Conservation (phyloP, 208 protist genomes). For the Leishmania aethiopica region DNA sequence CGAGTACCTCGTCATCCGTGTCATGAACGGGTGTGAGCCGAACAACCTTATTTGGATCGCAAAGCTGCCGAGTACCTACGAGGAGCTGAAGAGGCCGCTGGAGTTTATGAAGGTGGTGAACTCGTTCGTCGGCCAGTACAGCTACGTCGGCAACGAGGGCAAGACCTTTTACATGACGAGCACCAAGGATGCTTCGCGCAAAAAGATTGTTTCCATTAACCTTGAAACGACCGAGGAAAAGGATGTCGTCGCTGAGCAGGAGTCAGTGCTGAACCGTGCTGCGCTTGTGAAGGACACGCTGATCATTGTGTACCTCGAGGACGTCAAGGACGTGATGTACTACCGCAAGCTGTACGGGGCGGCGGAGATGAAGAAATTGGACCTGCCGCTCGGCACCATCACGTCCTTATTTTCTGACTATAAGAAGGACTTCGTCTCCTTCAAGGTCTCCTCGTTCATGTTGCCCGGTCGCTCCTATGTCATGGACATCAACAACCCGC, state of each 20-base stretch:
- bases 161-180: slow-evolving; percentile 87
- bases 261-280: slow-evolving; percentile 71
- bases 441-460: slow-evolving; percentile 93
- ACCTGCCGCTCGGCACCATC: slow-evolving; percentile 85
- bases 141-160: slow-evolving; percentile 90
- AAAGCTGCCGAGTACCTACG: slow-evolving; percentile 42
- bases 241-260: slow-evolving; percentile 73
- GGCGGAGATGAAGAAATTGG: slow-evolving; percentile 40
- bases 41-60: slow-evolving; percentile 86
- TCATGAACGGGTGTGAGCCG: slow-evolving; percentile 79
- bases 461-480: slow-evolving; percentile 83
- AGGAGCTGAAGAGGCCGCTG: slow-evolving; percentile 47
- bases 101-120: slow-evolving; percentile 74
- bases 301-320: slow-evolving; percentile 87
- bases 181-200: slow-evolving; percentile 88
- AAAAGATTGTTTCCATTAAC: slow-evolving; percentile 88
- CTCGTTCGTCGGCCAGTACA: slow-evolving; percentile 89
- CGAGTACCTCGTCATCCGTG: slow-evolving; percentile 65
- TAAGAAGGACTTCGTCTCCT: slow-evolving; percentile 80
- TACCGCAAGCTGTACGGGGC: slow-evolving; percentile 52
- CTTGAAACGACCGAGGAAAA: slow-evolving; percentile 43
- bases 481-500: slow-evolving; percentile 75
- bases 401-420: slow-evolving; percentile 48
- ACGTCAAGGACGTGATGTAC: slow-evolving; percentile 94
- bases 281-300: slow-evolving; percentile 73